Base-by-base conservation (phyloP, 2,329 filamentous ascomycete genomes). In the Plectosphaerella cucumerina region DNA sequence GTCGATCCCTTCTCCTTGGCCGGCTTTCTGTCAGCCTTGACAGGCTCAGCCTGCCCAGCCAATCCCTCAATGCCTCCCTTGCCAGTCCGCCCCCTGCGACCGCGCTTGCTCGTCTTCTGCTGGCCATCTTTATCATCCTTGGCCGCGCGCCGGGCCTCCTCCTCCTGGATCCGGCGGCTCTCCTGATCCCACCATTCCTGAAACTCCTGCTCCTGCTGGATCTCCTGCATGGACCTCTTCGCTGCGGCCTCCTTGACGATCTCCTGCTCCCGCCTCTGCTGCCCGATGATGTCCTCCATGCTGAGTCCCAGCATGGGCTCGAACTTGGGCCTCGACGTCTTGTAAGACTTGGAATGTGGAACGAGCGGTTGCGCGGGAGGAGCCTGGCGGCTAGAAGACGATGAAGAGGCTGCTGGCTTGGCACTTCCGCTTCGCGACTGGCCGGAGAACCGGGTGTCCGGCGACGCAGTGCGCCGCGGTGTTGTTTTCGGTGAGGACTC, bases 111-210 rank as follows among this genome's bases (percentile, higher is more conserved):
- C 5, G 45, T n/a, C 45, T 47, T 47, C 9, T 50, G 49, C 42
- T 52, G 52, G 9, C 59, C 11, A 55, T 46, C 55, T 49, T 72
- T 71, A 12, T 72, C 74, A 43, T 70, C 69, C 52, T 67, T 69
- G 33, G 62, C 63, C 21, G 66, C 62, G 47, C 70, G 66, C 43
- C 69, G 63, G 3, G 76, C 75, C 54, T 84, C 82, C 54, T 84
- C 83, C 58, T 86, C 82, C 56, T 86, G 85, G 35, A 87, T 81
- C 23, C 88, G 78, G 53, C 79, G 78, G 60, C 86, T 90, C 67
- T 96, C 92, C 55, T 88, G 85, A 58, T 95, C 90, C 91, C 91
- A 96, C 91, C 92, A 96, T 65, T 95, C 86, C 65, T 97, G 90
- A 65, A 99, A 99, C 48, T 90, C 90, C 64, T 99, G 94, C 69